A percentile compares a stretch with the other conserved stretches of the same genome.
Conservation (phyloP, 2,329 filamentous ascomycete genomes). For the Neofusicoccum kwambonambiense region DNA sequence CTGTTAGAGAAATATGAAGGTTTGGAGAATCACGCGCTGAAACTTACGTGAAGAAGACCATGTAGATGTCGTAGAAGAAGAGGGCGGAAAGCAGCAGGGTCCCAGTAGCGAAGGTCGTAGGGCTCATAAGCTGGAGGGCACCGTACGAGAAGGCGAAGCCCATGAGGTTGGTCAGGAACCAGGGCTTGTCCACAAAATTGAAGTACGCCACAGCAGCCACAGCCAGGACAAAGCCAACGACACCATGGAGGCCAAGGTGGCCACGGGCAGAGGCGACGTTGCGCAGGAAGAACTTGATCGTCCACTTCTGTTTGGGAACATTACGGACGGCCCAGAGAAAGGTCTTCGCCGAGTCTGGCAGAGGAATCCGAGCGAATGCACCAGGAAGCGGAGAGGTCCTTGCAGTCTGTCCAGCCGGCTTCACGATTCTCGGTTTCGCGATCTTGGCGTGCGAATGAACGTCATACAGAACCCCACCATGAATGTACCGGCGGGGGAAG, state of each 20-base stretch:
- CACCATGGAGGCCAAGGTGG: slow-evolving; percentile 53
- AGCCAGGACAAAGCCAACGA: slow-evolving; percentile 57
- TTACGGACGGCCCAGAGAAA: slow-evolving; percentile 52
- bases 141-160: slow-evolving; percentile 85
- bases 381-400: slow-evolving; percentile 53
- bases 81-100: slow-evolving; percentile 73
- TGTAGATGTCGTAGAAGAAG: slow-evolving; percentile 94
- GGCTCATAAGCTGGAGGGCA: slow-evolving; percentile 79
- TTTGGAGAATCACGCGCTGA: slow-evolving; percentile 21
- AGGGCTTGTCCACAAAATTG: slow-evolving; percentile 58
- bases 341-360: slow-evolving; percentile 37
- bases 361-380: slow-evolving; percentile 46
- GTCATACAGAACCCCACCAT: slow-evolving; percentile 51
- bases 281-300: slow-evolving; percentile 54
- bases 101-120: slow-evolving; percentile 81
- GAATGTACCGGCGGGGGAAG: slow-evolving; percentile 70
- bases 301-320: slow-evolving; percentile 51
- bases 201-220: slow-evolving; percentile 63
- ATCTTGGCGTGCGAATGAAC: slow-evolving; percentile 30
- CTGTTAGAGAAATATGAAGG: slow-evolving; percentile 1
- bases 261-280: slow-evolving; percentile 50
- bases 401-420: not conserved
- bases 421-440: not conserved
- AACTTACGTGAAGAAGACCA: slow-evolving; percentile 78
- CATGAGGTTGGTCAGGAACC: slow-evolving; percentile 80